These are phyloP conservation scores for Hyaloscypha variabilis DNA, from an alignment of 495 filamentous ascomycete genomes.

Conservation along the genomic window DNA sequence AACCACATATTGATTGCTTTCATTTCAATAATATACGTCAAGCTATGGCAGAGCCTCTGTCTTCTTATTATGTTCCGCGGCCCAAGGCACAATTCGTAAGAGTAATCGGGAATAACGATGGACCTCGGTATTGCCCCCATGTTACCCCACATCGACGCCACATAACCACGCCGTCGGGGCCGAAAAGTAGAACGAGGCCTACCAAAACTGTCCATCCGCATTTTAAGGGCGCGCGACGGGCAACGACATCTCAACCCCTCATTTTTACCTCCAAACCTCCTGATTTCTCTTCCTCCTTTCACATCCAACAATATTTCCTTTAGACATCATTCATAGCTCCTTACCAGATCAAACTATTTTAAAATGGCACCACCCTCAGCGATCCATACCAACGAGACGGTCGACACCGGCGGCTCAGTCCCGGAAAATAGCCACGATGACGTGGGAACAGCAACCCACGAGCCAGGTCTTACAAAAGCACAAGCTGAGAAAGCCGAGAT, in stretches of 20 bases:
- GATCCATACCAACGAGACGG: slow-evolving; percentile 6
- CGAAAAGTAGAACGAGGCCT: too few species aligned
- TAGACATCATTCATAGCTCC: background rate
- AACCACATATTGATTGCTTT: too few species aligned
- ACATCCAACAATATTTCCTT: background rate
- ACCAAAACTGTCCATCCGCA: too few species aligned
- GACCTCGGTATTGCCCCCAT: too few species aligned
- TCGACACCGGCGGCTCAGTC: slow-evolving; percentile 12
- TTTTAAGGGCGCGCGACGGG: background rate
- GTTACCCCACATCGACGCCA: too few species aligned
- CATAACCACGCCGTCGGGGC: too few species aligned
- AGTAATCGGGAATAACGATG: too few species aligned
- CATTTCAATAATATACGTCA: too few species aligned
- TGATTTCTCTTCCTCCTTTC: background rate
- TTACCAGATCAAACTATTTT: background rate
- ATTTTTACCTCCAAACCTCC: background rate
- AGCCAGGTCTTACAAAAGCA: slow-evolving; percentile 22
- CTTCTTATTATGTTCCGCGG: too few species aligned
- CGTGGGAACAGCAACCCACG: slow-evolving; percentile 23
- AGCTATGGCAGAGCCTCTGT: too few species aligned
- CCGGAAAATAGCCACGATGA: slow-evolving; percentile 12
- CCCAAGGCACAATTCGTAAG: too few species aligned
- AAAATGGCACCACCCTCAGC: slow-evolving; percentile 31
- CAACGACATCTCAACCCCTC: background rate
- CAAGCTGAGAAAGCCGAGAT: slow-evolving; percentile 14